Evolutionary conservation across 768 basidiomycete species (phyloP).

Genomic region (Leccinellum rugosiceps): DNA sequence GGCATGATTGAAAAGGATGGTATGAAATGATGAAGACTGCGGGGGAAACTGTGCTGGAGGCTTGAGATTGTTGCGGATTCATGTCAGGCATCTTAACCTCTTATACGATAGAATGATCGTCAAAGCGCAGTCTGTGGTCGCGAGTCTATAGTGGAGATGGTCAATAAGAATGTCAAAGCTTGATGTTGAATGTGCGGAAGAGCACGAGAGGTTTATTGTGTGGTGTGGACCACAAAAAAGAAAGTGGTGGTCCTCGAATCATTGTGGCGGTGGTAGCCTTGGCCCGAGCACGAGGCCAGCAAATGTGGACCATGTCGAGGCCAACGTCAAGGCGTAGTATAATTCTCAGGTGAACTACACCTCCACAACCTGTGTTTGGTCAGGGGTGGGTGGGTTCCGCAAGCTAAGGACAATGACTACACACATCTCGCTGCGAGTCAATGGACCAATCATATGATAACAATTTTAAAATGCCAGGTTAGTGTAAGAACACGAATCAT

Average conservation of each 20-base stretch:
- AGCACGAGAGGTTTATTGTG: neutral
- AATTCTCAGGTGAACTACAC: neutral
- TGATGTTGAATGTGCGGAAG: neutral
- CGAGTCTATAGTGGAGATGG: neutral
- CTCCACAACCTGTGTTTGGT: neutral
- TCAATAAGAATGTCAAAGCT: constrained; percentile 5
- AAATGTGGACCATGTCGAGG: neutral
- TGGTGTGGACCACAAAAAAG: neutral
- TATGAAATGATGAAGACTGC: neutral
- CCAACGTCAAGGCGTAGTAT: neutral
- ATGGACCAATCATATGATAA: constrained; percentile 1
- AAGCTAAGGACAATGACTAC: neutral
- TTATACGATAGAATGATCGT: constrained; percentile 2
- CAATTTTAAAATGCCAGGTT: neutral
- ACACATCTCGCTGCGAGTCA: constrained; percentile 2
- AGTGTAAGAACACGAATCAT: neutral
- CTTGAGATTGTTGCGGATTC: neutral
- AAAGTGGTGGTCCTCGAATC: neutral
- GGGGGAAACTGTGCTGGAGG: neutral
- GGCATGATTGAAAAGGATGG: constrained; percentile 4
- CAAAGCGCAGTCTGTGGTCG: neutral
- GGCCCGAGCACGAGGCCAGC: constrained; percentile 1
- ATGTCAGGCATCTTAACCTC: neutral
- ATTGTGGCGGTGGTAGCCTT: neutral
- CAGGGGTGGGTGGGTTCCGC: neutral